These are phyloP conservation scores for Urostyla sp. DNA, from an alignment of 73 alveolate species.

Conservation along the genomic window DNA sequence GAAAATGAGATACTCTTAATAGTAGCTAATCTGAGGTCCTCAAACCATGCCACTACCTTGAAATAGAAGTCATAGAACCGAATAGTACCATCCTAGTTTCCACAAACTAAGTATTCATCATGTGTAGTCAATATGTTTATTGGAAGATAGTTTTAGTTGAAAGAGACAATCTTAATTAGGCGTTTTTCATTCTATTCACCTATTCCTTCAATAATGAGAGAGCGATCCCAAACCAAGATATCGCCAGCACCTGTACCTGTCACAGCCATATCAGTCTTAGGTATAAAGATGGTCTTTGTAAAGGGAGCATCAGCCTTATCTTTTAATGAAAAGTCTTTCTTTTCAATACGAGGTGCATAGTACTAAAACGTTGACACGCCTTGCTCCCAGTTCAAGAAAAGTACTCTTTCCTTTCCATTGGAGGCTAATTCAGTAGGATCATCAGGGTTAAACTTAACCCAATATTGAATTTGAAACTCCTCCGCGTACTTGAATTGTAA, in stretches of 20 bases:
- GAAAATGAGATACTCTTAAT: constrained; percentile 94
- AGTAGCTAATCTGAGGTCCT: constrained; percentile 80
- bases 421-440: constrained; percentile 78
- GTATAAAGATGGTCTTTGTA: constrained; percentile 95
- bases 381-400: constrained; percentile 84
- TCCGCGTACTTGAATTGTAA: constrained; percentile 49
- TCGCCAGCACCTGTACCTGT: constrained; percentile 97
- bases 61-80: constrained; percentile 96
- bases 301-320: constrained; percentile 84
- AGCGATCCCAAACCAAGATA: constrained; percentile 97
- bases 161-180: constrained; percentile 92
- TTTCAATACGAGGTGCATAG: constrained; percentile 74
- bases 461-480: constrained; percentile 59
- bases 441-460: constrained; percentile 67
- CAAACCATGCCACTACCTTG: constrained; percentile 98
- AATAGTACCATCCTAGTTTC: constrained; percentile 96
- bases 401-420: constrained; percentile 79
- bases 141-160: constrained; percentile 88
- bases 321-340: constrained; percentile 67
- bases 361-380: constrained; percentile 76
- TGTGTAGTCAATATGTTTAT: constrained; percentile 91
- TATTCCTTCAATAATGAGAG: constrained; percentile 95
- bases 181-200: constrained; percentile 96
- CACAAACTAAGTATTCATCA: constrained; percentile 94
- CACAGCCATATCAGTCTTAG: constrained; percentile 90